phyloP scores from a whole-genome alignment of 169 alveolate species.

The Babesia ovis region DNA sequence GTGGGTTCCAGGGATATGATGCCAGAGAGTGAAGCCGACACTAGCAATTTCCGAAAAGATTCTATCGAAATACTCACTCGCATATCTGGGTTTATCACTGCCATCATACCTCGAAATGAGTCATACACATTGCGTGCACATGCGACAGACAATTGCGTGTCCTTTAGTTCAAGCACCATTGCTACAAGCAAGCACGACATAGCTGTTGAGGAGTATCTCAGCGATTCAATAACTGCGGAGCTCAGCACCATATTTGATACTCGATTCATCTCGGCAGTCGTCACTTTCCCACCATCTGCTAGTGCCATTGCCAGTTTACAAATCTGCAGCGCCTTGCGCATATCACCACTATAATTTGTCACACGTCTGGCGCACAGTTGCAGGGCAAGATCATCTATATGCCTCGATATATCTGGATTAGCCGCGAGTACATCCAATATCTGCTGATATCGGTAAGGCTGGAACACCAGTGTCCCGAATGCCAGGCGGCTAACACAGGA shows the following conservation, averaged over 20 bases:
- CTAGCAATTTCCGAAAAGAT: slow-evolving; percentile 61
- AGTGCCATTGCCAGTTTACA: slow-evolving; percentile 73
- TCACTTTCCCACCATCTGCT: slow-evolving; percentile 66
- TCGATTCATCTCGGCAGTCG: slow-evolving; percentile 71
- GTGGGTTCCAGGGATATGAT: slow-evolving; percentile 73
- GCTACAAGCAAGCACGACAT: slow-evolving; percentile 70
- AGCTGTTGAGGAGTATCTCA: slow-evolving; percentile 67
- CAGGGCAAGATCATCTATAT: slow-evolving; percentile 71
- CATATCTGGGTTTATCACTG: slow-evolving; percentile 67
- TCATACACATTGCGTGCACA: slow-evolving; percentile 66
- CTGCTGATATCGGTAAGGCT: slow-evolving; percentile 82
- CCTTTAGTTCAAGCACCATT: slow-evolving; percentile 65
- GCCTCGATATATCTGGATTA: slow-evolving; percentile 27
- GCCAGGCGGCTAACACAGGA: slow-evolving; percentile 79
- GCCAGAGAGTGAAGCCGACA: slow-evolving; percentile 61
- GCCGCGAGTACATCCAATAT: slow-evolving; percentile 71
- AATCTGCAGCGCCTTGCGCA: slow-evolving; percentile 81
- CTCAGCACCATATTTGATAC: slow-evolving; percentile 72
- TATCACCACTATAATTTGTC: slow-evolving; percentile 80
- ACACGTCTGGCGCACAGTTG: slow-evolving; percentile 82
- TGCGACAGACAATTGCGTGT: slow-evolving; percentile 68
- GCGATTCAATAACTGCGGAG: slow-evolving; percentile 70
- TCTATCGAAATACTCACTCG: slow-evolving; percentile 56
- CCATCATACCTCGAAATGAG: slow-evolving; percentile 69
- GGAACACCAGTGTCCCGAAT: slow-evolving; percentile 78